Base-by-base conservation (phyloP, 805 yeast genomes). In the Candida silvicultrix region DNA sequence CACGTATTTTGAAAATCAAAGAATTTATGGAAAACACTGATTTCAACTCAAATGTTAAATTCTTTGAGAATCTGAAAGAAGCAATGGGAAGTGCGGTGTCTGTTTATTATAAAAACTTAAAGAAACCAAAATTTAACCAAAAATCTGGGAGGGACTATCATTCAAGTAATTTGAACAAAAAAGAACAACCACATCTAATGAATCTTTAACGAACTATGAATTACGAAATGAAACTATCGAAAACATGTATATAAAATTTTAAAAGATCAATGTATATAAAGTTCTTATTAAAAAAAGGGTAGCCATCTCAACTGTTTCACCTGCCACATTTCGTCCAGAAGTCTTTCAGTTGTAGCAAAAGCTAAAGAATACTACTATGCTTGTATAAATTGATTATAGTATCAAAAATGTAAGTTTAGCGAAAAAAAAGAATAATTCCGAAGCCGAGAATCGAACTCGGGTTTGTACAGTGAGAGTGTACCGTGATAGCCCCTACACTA, bases 361-460 rank as follows among this genome's bases (percentile, higher is more conserved):
- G n/a, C n/a, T n/a, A n/a, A n/a, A n/a, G n/a, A n/a, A n/a, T n/a
- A n/a, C n/a, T n/a, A n/a, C n/a, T n/a, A n/a, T n/a, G n/a, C n/a
- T n/a, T n/a, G n/a, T n/a, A n/a, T n/a, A n/a, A n/a, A n/a, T n/a
- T n/a, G n/a, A n/a, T n/a, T 23, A 5, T 9, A 5, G 9, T 23
- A 23, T 23, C 25, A 23, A 23, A 23, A 5, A 23, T 9, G 9
- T 23, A 9, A 5, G 9, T 23, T 5, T 6, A 23, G 25, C 9
- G 7, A 10, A 11, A 28, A 28, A 43, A 49, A 51, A 54, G 49
- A 45, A 29, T 32, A 40, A 40, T 56, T 59, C 63, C 63, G 60
- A 59, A 49, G 54, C 63, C 59, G 63, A 55, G 63, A 59, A 58
- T 59, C 63, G 63, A 59, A 59, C 63, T 56, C 62, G 60, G 62